A percentile compares a stretch with the other conserved stretches of the same genome.
Conservation (phyloP, 1,284 basidiomycete genomes). For the Calocybe gambosa region DNA sequence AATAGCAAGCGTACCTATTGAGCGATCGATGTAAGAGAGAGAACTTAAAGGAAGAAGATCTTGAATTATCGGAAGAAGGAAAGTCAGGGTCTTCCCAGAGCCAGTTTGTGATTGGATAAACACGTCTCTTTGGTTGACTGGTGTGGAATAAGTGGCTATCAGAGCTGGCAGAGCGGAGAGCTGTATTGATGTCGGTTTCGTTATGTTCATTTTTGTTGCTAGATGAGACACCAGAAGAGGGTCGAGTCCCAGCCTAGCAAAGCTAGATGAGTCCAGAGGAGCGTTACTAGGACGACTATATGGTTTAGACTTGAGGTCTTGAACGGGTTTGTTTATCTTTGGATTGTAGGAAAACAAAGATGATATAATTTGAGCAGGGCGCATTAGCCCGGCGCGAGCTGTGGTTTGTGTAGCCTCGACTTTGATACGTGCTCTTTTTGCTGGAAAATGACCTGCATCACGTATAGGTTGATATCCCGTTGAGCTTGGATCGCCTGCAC, state of each 20-base stretch:
- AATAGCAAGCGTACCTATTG: conserved; percentile 90
- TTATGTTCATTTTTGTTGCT: conserved; percentile 74
- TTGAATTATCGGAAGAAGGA: conserved; percentile 92
- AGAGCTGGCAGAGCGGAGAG: conserved; percentile 75
- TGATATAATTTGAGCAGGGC: conserved; percentile 74
- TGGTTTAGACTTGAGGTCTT: conserved; percentile 21
- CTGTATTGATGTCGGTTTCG: conserved; percentile 90
- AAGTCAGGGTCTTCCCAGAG: conserved; percentile 95
- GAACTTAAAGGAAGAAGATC: conserved; percentile 87
- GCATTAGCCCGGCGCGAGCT: conserved; percentile 20
- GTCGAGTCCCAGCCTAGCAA: conserved; percentile 74
- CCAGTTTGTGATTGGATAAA: conserved; percentile 98
- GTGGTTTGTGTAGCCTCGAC: conserved; percentile 25
- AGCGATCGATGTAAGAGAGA: conserved; percentile 81
- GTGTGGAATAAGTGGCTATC: conserved; percentile 39
- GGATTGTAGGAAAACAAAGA: conserved; percentile 88
- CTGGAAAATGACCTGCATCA: conserved; percentile 26
- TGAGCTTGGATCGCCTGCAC: conserved; percentile 26
- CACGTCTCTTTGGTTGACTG: conserved; percentile 60
- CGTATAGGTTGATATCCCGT: conserved; percentile 16
- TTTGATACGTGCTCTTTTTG: conserved; percentile 47
- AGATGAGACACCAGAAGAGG: conserved; percentile 81
- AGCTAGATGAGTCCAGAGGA: conserved; percentile 73
- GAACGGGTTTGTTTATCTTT: conserved; percentile 43
- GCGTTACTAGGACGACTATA: conserved; percentile 73